A percentile compares a stretch with the other conserved stretches of the same genome.
phyloP scores from a whole-genome alignment of 805 yeast genomes.

The Cyberlindnera petersonii region DNA sequence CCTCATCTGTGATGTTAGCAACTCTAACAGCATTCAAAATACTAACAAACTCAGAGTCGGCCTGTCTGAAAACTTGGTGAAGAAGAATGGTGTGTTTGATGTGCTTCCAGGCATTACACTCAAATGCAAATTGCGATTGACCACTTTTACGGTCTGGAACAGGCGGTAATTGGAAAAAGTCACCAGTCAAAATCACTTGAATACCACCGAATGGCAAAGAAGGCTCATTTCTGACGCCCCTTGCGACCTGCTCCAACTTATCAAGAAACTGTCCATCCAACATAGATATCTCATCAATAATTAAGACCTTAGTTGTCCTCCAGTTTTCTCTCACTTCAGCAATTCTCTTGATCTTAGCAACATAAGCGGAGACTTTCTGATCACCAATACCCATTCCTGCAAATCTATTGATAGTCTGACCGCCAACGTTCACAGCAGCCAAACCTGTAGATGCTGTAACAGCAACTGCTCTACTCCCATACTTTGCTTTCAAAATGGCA shows the following conservation, averaged over 20 bases:
- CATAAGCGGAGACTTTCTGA: slow-evolving; percentile 36
- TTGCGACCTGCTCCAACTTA: slow-evolving; percentile 69
- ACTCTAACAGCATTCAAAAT: slow-evolving; percentile 78
- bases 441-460: slow-evolving; percentile 95
- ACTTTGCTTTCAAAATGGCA: slow-evolving; percentile 39
- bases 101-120: slow-evolving; percentile 66
- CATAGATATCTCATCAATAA: slow-evolving; percentile 95
- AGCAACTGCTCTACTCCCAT: slow-evolving; percentile 52
- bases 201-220: slow-evolving; percentile 87
- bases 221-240: slow-evolving; percentile 39
- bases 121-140: slow-evolving; percentile 62
- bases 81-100: slow-evolving; percentile 65
- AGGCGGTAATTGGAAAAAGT: slow-evolving; percentile 94
- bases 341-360: slow-evolving; percentile 41
- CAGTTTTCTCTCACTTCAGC: slow-evolving; percentile 49
- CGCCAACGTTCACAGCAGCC: slow-evolving; percentile 93
- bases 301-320: slow-evolving; percentile 63
- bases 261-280: slow-evolving; percentile 75
- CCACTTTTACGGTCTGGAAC: slow-evolving; percentile 45
- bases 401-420: slow-evolving; percentile 80
- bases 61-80: slow-evolving; percentile 84
- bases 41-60: slow-evolving; percentile 70
- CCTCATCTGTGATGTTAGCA: slow-evolving; percentile 55
- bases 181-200: slow-evolving; percentile 88
- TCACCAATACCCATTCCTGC: slow-evolving; percentile 82